phyloP scores from a whole-genome alignment of 805 yeast genomes.

The Scheffersomyces lignosus region DNA sequence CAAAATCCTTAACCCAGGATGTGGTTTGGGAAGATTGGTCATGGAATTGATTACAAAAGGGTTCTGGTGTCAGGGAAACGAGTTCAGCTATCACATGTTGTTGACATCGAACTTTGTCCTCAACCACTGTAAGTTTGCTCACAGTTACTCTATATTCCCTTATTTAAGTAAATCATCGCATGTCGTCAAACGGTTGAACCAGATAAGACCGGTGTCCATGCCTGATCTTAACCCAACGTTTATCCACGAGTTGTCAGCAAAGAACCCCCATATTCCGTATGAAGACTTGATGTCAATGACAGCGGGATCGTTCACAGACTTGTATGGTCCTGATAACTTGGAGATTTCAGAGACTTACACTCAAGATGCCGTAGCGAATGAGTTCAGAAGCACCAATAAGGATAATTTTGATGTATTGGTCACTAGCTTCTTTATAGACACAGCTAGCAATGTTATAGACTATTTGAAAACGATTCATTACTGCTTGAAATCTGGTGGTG shows the following conservation, averaged over 20 bases:
- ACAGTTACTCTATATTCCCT: slow-evolving; percentile 49
- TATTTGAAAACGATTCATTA: slow-evolving; percentile 50
- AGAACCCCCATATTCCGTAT: slow-evolving; percentile 42
- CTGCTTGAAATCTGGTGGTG: slow-evolving; percentile 45
- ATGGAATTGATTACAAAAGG: slow-evolving; percentile 56
- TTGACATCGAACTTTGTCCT: slow-evolving; percentile 54
- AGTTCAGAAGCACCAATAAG: slow-evolving; percentile 42
- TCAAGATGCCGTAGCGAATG: slow-evolving; percentile 35
- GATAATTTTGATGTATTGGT: slow-evolving; percentile 45
- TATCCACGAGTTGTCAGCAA: slow-evolving; percentile 25
- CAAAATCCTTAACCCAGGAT: slow-evolving; percentile 59
- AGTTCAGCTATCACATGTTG: slow-evolving; percentile 64
- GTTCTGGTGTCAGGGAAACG: slow-evolving; percentile 66
- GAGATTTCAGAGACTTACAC: slow-evolving; percentile 35
- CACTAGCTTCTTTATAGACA: slow-evolving; percentile 65
- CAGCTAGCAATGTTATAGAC: slow-evolving; percentile 59
- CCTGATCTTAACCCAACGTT: slow-evolving; percentile 54
- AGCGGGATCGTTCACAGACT: slow-evolving; percentile 70
- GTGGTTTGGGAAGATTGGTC: slow-evolving; percentile 62
- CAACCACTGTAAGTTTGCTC: slow-evolving; percentile 43
- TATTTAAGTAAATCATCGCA: slow-evolving; percentile 54
- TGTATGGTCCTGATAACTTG: slow-evolving; percentile 54
- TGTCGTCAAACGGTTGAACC: slow-evolving; percentile 43
- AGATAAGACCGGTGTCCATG: slow-evolving; percentile 48
- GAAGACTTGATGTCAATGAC: slow-evolving; percentile 65